Percentiles rank a stretch among this genome's conserved stretches.
phyloP scores from a whole-genome alignment of 1,284 basidiomycete species.

The Leccinum pachyderme region DNA sequence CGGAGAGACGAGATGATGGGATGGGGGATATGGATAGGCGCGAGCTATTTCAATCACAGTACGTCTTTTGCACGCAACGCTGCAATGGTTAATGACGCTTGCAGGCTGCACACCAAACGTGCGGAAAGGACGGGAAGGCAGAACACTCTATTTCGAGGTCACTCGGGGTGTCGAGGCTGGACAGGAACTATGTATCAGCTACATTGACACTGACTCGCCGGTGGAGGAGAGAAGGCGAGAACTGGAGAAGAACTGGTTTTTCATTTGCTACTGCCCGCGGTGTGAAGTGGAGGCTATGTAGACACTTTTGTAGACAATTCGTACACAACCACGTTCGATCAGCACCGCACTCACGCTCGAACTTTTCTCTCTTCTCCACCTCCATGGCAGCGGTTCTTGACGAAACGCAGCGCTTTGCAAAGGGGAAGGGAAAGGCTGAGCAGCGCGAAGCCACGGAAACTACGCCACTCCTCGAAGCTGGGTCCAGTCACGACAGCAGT shows the following conservation, averaged over 20 bases:
- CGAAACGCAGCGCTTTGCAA: slow-evolving; percentile 13
- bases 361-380: background rate
- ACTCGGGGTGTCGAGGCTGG: slow-evolving; percentile 43
- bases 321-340: slow-evolving; percentile 18
- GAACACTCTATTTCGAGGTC: slow-evolving; percentile 50
- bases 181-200: slow-evolving; percentile 60
- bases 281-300: slow-evolving; percentile 21
- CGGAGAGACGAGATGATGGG: slow-evolving; percentile 58
- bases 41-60: slow-evolving; percentile 70
- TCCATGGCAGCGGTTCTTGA: slow-evolving; percentile 24
- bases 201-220: slow-evolving; percentile 44
- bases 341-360: slow-evolving; percentile 2
- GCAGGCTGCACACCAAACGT: slow-evolving; percentile 61
- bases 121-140: slow-evolving; percentile 47
- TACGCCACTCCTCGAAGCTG: slow-evolving; percentile 33
- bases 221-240: slow-evolving; percentile 39
- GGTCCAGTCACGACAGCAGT: slow-evolving; percentile 18
- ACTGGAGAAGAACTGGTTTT: slow-evolving; percentile 50
- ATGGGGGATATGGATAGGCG: slow-evolving; percentile 58
- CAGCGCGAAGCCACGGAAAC: slow-evolving; percentile 29
- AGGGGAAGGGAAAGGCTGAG: slow-evolving; percentile 33
- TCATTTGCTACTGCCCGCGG: slow-evolving; percentile 46
- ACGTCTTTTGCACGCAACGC: slow-evolving; percentile 14
- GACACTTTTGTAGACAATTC: background rate
- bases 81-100: background rate